Base-by-base conservation (phyloP, 2,329 filamentous ascomycete genomes). In the Xylaria sp. region DNA sequence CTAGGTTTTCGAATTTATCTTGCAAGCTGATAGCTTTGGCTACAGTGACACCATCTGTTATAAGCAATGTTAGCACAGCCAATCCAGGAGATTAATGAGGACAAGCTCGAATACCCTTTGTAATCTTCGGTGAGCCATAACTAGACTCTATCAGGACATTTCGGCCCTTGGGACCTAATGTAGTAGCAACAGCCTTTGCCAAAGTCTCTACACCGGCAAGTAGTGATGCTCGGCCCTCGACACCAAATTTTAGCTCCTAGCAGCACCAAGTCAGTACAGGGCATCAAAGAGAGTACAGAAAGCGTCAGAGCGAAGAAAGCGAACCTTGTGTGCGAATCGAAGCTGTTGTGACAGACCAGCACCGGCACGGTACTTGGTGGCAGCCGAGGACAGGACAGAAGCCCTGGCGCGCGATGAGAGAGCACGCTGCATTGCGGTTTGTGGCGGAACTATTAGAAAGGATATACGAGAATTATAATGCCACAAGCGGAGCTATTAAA, bases 1-100 rank as follows among this genome's bases (percentile, higher is more conserved):
- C 96, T 75, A 99, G 92, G 87, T 99, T 99, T 86, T 99, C 96
- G 83, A 97, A 99, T 85, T 98, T 98, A 88, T 99, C 96, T 87
- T 99, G 90, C 73, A 99, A 89, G 71, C 88, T 89, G 77, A 99
- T 92, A 71, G 95, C 94, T 84, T 91, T 95, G 75, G 92, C 92
- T 75, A 96, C 92, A 75, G 92, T 94, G 53, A 96, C 92, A 89
- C 92, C 92, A 82, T 96, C 92, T 94, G 71, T 62, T 38, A 60
- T 58, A 61, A 27, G 63, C 36, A 53, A 54, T 20, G 62, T 75
- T 45, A 75, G 73, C 56, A 71, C 58, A 25, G 50, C 25, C 49
- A 36, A 39, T 42, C 5, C 1, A n/a, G 5, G 1, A 4, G 6
- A 5, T n/a, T n/a, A 0, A 39, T 57, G 0, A 5, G 31, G 3